phyloP scores from a whole-genome alignment of 169 alveolate genomes.

The Neospora caninum region DNA sequence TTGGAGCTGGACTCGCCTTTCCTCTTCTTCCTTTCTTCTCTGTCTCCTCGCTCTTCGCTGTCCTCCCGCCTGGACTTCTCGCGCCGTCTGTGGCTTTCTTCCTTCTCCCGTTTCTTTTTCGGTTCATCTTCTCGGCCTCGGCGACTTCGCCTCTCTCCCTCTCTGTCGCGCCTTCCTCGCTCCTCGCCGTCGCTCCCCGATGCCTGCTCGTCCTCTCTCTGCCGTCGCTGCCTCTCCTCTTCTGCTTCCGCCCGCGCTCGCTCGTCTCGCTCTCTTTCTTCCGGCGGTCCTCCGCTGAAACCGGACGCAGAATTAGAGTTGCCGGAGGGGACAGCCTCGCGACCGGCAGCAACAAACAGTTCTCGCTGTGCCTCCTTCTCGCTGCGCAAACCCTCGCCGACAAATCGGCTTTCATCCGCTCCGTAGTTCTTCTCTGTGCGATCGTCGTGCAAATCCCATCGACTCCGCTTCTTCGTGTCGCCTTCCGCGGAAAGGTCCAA shows the following conservation, averaged over 20 bases:
- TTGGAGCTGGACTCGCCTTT: neutral
- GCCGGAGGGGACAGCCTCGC: no score
- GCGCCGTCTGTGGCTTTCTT: neutral
- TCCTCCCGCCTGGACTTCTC: neutral
- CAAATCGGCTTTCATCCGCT: neutral
- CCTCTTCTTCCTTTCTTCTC: neutral
- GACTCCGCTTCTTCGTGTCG: neutral
- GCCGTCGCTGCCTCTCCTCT: neutral
- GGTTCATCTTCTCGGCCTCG: neutral
- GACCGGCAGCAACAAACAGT: neutral
- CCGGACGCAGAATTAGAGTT: no score
- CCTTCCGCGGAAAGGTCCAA: neutral
- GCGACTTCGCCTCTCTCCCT: neutral
- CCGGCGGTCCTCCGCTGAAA: neutral
- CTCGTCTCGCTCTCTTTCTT: neutral
- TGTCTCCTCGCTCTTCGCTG: neutral
- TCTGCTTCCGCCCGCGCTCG: neutral
- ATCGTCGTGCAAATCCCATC: conserved; percentile 52
- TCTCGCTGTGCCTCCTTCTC: neutral
- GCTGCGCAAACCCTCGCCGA: conserved; percentile 35
- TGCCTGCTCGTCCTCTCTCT: neutral
- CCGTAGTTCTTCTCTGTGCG: conserved; percentile 24
- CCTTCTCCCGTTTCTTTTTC: neutral
- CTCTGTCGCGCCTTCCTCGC: neutral
- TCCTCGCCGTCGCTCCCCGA: neutral